Percentiles rank a stretch among this genome's conserved stretches.
phyloP scores from a whole-genome alignment of 2,329 filamentous ascomycete species.

The Gaeumannomyces sp. region DNA sequence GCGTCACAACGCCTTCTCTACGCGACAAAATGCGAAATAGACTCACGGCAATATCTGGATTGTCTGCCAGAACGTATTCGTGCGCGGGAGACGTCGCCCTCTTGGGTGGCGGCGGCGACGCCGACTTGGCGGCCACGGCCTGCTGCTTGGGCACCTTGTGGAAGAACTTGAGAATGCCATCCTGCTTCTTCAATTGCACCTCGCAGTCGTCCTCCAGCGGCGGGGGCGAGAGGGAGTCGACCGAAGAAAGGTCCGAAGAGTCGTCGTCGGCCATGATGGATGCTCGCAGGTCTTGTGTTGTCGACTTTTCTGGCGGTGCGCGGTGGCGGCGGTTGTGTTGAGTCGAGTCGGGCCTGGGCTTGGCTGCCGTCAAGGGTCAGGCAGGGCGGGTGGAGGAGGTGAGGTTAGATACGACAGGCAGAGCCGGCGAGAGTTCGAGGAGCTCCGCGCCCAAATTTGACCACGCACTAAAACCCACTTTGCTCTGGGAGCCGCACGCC shows the following conservation, averaged over 20 bases:
- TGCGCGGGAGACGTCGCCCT: constrained; percentile 83
- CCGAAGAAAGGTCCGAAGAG: constrained; percentile 56
- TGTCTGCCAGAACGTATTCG: constrained; percentile 84
- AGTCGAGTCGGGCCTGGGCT: background rate
- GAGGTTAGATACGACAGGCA: constrained; percentile 9
- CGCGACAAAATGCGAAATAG: constrained; percentile 20
- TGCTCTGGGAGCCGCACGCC: constrained; percentile 7
- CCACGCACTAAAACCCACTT: constrained; percentile 11
- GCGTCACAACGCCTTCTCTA: constrained; percentile 36
- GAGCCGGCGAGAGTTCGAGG: constrained; percentile 6
- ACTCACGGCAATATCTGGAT: constrained; percentile 87
- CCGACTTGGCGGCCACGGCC: constrained; percentile 40
- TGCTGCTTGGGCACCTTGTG: constrained; percentile 45
- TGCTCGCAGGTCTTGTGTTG: background rate
- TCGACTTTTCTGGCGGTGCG: constrained; percentile 2
- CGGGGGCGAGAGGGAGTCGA: constrained; percentile 41
- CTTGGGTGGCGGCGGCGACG: constrained; percentile 65
- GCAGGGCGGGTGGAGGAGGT: constrained; percentile 8
- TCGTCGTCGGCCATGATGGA: constrained; percentile 53
- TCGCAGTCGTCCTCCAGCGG: constrained; percentile 49
- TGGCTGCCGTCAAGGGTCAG: constrained; percentile 1
- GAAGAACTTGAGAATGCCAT: constrained; percentile 64
- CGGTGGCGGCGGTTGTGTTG: constrained; percentile 1
- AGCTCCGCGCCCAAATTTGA: constrained; percentile 6
- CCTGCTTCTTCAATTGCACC: constrained; percentile 42